Conservation (phyloP, 2,329 filamentous ascomycete genomes). For the Neonectria coccinea region DNA sequence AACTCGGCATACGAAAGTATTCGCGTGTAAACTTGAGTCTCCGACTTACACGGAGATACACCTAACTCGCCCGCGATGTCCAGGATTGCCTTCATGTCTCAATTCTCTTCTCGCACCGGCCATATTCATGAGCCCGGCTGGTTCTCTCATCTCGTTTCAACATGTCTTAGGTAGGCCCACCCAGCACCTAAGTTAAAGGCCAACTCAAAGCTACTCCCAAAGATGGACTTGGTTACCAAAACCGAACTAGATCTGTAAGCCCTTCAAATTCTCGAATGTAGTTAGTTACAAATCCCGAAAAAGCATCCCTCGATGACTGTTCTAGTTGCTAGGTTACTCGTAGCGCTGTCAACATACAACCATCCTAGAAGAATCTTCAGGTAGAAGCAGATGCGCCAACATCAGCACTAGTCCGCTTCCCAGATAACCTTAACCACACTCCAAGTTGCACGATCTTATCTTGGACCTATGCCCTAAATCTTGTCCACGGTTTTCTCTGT, state of each 20-base stretch:
- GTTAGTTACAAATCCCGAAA: too few species aligned
- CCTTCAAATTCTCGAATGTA: not conserved
- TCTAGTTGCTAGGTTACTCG: not conserved
- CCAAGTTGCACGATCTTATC: not conserved
- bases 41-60: not conserved
- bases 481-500: not conserved
- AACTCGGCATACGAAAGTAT: conserved; percentile 14
- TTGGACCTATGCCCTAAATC: not conserved
- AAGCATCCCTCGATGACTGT: too few species aligned
- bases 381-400: not conserved
- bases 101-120: too few species aligned
- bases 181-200: not conserved
- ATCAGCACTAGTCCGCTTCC: not conserved
- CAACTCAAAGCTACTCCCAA: not conserved
- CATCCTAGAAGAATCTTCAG: not conserved
- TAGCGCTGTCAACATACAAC: not conserved
- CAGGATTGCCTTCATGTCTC: not conserved
- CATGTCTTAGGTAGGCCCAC: not conserved
- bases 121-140: too few species aligned
- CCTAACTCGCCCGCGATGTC: not conserved
- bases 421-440: not conserved
- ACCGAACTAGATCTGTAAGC: not conserved
- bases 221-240: not conserved
- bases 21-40: not conserved
- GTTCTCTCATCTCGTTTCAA: not conserved